phyloP scores from a whole-genome alignment of 192 early-diverging fungal genomes.

The Umbelopsis sp. region DNA sequence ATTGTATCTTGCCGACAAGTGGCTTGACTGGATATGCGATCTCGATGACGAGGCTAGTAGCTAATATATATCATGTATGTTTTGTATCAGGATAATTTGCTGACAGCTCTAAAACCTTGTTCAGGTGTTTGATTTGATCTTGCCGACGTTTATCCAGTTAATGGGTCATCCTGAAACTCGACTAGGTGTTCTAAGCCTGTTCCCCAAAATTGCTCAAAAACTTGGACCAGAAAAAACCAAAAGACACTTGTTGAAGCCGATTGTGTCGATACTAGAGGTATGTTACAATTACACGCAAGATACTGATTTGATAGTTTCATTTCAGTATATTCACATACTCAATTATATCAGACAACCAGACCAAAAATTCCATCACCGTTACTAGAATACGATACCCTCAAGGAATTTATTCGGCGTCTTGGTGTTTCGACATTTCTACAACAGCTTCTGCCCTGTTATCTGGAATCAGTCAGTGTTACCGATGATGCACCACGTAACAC shows the following conservation, averaged over 20 bases:
- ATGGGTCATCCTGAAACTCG: constrained; percentile 49
- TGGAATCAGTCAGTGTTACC: constrained; percentile 52
- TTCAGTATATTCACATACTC: not conserved
- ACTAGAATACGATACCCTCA: constrained; percentile 39
- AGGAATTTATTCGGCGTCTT: constrained; percentile 50
- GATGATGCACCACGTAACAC: constrained; percentile 28
- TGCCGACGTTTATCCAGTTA: constrained; percentile 55
- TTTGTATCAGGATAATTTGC: no score
- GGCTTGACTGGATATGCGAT: constrained; percentile 50
- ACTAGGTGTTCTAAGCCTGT: constrained; percentile 47
- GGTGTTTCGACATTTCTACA: constrained; percentile 54
- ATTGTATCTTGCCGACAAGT: constrained; percentile 50
- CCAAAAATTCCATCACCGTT: constrained; percentile 47
- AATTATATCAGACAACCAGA: constrained; percentile 39
- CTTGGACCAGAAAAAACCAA: constrained; percentile 52
- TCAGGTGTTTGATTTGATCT: constrained; percentile 54
- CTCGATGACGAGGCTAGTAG: constrained; percentile 37
- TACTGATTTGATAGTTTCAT: not conserved
- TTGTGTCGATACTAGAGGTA: constrained; percentile 63
- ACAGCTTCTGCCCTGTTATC: constrained; percentile 57
- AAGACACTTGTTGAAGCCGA: constrained; percentile 52
- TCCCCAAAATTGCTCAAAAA: constrained; percentile 53
- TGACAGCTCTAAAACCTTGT: not conserved
- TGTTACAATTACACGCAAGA: not conserved
- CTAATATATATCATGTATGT: not conserved